Evolutionary conservation across 2,329 filamentous ascomycete species (phyloP).

Genomic region (Penicillium brevicompactum): DNA sequence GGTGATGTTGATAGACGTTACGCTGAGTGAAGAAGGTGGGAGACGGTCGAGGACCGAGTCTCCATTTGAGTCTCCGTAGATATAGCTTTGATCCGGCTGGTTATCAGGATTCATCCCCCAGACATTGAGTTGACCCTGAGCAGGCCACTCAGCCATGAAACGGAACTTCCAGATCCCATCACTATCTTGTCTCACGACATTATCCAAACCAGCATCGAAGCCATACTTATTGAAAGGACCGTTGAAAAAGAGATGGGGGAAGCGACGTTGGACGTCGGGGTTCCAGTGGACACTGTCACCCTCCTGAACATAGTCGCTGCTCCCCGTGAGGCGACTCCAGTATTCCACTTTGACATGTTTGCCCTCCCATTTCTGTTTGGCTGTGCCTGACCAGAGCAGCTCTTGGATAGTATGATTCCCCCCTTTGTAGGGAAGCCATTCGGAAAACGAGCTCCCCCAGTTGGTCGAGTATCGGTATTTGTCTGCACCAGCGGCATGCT

Average conservation of each 20-base stretch:
- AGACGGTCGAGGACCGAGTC: constrained; percentile 64
- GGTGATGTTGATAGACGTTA: constrained; percentile 62
- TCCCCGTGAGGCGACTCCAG: constrained; percentile 61
- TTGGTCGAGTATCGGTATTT: constrained; percentile 65
- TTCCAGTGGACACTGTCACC: constrained; percentile 51
- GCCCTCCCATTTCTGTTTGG: constrained; percentile 60
- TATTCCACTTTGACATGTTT: constrained; percentile 67
- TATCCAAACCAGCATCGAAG: constrained; percentile 61
- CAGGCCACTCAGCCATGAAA: constrained; percentile 66
- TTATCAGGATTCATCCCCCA: constrained; percentile 69
- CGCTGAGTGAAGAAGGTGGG: constrained; percentile 59
- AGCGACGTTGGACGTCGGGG: constrained; percentile 48
- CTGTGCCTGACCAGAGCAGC: constrained; percentile 61
- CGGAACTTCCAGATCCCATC: constrained; percentile 60
- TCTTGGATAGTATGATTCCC: constrained; percentile 52
- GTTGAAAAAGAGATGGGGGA: constrained; percentile 65
- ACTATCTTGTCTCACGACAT: constrained; percentile 53
- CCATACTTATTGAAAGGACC: constrained; percentile 66
- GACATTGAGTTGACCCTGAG: constrained; percentile 63
- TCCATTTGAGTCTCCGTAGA: constrained; percentile 63
- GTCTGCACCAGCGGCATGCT: constrained; percentile 63
- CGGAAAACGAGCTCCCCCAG: constrained; percentile 61
- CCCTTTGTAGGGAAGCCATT: constrained; percentile 60
- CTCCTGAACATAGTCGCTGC: constrained; percentile 63
- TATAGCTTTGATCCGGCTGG: constrained; percentile 60